These are phyloP conservation scores for Rhizopogon salebrosus DNA, from an alignment of 768 basidiomycete genomes.

Conservation along the genomic window DNA sequence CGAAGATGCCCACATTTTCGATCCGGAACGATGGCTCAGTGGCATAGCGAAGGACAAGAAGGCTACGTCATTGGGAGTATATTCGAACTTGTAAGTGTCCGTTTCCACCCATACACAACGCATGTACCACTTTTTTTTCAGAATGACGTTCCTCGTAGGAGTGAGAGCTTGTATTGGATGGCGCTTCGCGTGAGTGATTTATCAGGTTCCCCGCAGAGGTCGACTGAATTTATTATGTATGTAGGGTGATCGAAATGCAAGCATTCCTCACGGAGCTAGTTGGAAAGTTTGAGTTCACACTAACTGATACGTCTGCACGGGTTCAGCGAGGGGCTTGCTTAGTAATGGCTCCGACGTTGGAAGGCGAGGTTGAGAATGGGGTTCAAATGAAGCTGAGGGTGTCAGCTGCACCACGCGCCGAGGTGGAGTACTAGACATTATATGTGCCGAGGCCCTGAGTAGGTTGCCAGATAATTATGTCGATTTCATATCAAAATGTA, in stretches of 20 bases:
- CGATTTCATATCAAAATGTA: no score
- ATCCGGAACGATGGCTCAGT: constrained; percentile 23
- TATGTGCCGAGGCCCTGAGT: background rate
- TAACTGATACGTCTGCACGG: constrained; percentile 23
- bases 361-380: constrained; percentile 25
- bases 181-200: no score
- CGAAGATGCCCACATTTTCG: constrained; percentile 27
- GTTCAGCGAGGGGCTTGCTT: constrained; percentile 25
- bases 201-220: background rate
- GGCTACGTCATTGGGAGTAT: constrained; percentile 19
- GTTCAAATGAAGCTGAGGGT: constrained; percentile 27
- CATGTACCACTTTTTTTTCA: constrained; percentile 1
- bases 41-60: constrained; percentile 13
- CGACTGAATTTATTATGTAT: background rate
- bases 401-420: constrained; percentile 12
- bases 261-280: constrained; percentile 57
- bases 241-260: constrained; percentile 46
- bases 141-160: constrained; percentile 26
- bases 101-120: background rate
- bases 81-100: constrained; percentile 21
- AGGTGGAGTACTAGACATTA: background rate
- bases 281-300: no score
- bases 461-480: no score
- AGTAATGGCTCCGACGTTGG: constrained; percentile 30
- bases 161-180: no score